Base-by-base conservation (phyloP, 1,284 basidiomycete species). In the Pseudomicrostroma phylloplanum region DNA sequence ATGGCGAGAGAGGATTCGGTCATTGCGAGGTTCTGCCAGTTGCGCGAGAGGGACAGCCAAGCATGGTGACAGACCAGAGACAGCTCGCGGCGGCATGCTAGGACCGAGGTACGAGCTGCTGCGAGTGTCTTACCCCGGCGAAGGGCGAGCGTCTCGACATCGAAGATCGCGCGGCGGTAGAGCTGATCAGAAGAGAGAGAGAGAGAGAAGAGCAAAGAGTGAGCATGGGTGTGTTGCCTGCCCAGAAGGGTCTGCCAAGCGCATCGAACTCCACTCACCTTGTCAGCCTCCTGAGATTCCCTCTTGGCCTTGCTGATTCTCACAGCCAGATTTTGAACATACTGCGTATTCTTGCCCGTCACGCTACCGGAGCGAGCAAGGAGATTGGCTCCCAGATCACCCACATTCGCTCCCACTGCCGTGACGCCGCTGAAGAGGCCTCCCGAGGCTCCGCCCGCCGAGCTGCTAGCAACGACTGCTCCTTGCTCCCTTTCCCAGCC, bases 151-250 rank as follows among this genome's bases (percentile, higher is more conserved):
- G 94, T 96, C 82, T 99, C 94, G 25, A 94, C 82, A 85, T 92
- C 91, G 80, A 96, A 90, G 36, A 98, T 87, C 41, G 86, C 91
- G 68, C 88, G 88, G 39, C 94, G 85, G 73, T 97, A 98, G 65
- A 92, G 91, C 78, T 89, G 30, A n/a, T 3, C 17, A 23, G 40
- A 23, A 23, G 6, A 23, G 19, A 17, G 9, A 25, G 11, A n/a
- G 36, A 23, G 19, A 39, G 30, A 11, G 17, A 11, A 19, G 11
- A 26, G 43, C 9, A 9, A 36, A 36, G 30, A 4, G 3, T 36
- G 30, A 36, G 30, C 30, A 36, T 36, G 4, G 9, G 30, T 4
- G 30, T 36, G 30, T 3, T 36, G 30, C 30, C 9, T n/a, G n/a
- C n/a, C 30, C 30, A 36, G 4, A 36, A 36, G 9, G 30, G 30